Conservation (phyloP, 108 stramenopile species). For the Cyclotella choctawhatcheeana region DNA sequence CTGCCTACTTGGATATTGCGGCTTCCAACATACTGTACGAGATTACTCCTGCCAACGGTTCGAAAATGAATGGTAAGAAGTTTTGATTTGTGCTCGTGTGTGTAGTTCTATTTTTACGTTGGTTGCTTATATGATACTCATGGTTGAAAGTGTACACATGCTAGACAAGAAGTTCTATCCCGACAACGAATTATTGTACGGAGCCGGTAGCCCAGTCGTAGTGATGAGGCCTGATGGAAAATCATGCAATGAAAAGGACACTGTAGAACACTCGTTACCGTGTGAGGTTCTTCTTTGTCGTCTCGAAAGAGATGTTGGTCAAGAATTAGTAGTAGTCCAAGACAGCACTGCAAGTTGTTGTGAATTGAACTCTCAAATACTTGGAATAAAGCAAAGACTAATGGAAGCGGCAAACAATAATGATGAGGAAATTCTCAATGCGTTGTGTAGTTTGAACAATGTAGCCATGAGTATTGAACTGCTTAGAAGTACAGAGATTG, state of each 20-base stretch:
- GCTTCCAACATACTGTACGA: conserved; percentile 2
- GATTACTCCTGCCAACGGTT: background rate
- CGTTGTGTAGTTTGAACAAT: background rate
- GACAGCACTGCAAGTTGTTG: too few relatives aligned
- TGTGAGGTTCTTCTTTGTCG: too few relatives aligned
- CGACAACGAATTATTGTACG: background rate
- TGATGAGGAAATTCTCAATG: background rate
- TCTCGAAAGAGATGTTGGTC: too few relatives aligned
- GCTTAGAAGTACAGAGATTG: background rate
- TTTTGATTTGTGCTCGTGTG: background rate
- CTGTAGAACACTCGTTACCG: background rate
- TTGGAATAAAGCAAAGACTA: too few relatives aligned
- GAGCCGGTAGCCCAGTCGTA: background rate
- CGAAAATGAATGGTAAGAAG: background rate
- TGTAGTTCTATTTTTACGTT: background rate
- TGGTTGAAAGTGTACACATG: background rate
- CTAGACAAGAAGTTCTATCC: background rate
- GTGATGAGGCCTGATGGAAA: too few relatives aligned
- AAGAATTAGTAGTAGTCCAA: too few relatives aligned
- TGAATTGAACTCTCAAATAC: too few relatives aligned
- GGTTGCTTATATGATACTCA: background rate
- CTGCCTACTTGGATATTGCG: background rate
- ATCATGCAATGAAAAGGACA: background rate
- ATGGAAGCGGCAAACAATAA: too few relatives aligned
- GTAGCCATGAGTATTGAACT: background rate